Percentiles rank a stretch among this genome's conserved stretches.
phyloP scores from a whole-genome alignment of 2,329 filamentous ascomycete species.

The Fonsecaea multimorphosa region DNA sequence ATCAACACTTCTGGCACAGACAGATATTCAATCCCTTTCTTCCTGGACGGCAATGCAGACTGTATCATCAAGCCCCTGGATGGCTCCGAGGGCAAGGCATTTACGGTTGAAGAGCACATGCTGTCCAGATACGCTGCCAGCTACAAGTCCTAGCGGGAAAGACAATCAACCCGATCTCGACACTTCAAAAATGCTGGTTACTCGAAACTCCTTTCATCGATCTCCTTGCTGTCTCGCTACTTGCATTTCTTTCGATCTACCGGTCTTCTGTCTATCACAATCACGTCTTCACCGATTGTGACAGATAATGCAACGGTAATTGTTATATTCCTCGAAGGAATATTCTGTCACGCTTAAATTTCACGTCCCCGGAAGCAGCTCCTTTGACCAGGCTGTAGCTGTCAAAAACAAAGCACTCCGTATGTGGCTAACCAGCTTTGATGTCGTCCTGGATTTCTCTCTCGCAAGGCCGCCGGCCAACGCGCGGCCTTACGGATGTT shows the following conservation, averaged over 20 bases:
- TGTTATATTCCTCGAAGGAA: too few species aligned
- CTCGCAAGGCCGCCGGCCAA: not conserved
- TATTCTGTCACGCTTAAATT: too few species aligned
- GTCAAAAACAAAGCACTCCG: not conserved
- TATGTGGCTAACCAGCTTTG: not conserved
- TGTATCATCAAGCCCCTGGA: conserved; percentile 40
- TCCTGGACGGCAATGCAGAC: conserved; percentile 62
- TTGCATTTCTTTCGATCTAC: too few species aligned
- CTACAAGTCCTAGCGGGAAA: conserved; percentile 14
- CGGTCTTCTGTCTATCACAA: too few species aligned
- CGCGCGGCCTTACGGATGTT: not conserved
- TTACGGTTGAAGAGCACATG: conserved; percentile 37
- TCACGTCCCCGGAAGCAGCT: not conserved
- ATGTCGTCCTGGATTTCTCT: not conserved
- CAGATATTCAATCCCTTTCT: conserved; percentile 64
- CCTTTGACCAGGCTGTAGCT: not conserved
- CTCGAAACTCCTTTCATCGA: not conserved
- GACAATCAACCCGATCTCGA: not conserved
- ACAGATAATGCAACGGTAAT: too few species aligned
- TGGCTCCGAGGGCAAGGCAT: conserved; percentile 23
- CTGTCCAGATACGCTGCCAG: conserved; percentile 30
- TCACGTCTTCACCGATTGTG: too few species aligned
- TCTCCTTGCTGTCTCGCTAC: too few species aligned
- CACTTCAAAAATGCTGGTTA: not conserved
- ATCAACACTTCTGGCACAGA: conserved; percentile 59